A percentile compares a stretch with the other conserved stretches of the same genome.
phyloP scores from a whole-genome alignment of 2,329 filamentous ascomycete species.

The Venturia nashicola region DNA sequence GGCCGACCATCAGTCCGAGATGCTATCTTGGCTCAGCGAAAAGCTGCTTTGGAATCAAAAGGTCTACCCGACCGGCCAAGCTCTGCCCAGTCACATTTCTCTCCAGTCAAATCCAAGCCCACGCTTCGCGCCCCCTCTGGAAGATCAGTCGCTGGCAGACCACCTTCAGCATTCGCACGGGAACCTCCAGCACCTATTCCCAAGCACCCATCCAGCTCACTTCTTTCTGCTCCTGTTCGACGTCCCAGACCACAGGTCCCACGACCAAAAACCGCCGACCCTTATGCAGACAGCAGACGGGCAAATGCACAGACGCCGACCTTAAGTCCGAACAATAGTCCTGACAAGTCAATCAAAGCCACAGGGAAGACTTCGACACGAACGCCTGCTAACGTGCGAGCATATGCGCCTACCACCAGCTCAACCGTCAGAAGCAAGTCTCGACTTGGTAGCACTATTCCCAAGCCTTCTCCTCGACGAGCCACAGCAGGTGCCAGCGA shows the following conservation, averaged over 20 bases:
- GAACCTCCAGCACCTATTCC: slow-evolving; percentile 14
- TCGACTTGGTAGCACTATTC: background rate
- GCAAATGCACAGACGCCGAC: slow-evolving; percentile 31
- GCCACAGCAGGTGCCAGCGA: slow-evolving; percentile 13
- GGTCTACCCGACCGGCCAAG: slow-evolving; percentile 40
- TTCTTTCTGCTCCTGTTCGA: slow-evolving; percentile 49
- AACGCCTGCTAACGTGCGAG: slow-evolving; percentile 5
- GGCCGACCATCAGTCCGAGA: slow-evolving; percentile 56
- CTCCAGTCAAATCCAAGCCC: slow-evolving; percentile 19
- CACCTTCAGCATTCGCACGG: slow-evolving; percentile 25
- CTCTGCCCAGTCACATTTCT: slow-evolving; percentile 43
- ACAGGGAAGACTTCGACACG: slow-evolving; percentile 15
- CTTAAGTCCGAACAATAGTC: slow-evolving; percentile 33
- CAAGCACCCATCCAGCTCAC: slow-evolving; percentile 22
- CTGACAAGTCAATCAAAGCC: slow-evolving; percentile 19
- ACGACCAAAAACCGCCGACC: slow-evolving; percentile 42
- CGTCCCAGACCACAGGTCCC: slow-evolving; percentile 36
- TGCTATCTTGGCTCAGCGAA: slow-evolving; percentile 65
- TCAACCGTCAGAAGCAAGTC: slow-evolving; percentile 7
- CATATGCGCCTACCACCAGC: slow-evolving; percentile 5
- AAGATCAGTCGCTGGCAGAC: slow-evolving; percentile 19
- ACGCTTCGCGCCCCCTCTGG: slow-evolving; percentile 10
- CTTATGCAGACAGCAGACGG: slow-evolving; percentile 28
- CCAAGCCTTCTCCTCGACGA: slow-evolving; percentile 14
- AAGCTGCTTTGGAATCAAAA: slow-evolving; percentile 41